phyloP scores from a whole-genome alignment of 192 early-diverging fungal species.

The Endogone sp. region DNA sequence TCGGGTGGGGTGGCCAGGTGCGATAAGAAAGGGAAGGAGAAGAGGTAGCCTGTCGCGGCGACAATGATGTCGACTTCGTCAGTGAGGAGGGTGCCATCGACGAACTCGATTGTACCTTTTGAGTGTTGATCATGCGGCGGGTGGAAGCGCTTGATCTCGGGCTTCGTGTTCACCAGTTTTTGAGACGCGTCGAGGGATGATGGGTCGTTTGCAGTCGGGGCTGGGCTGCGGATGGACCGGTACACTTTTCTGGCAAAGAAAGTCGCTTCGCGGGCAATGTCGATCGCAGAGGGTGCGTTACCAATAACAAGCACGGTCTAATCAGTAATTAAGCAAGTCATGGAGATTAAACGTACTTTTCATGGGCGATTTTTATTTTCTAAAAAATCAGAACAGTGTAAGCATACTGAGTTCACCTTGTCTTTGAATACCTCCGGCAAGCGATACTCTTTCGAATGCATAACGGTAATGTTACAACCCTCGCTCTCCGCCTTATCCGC shows the following conservation, averaged over 20 bases:
- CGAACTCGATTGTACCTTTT: slow-evolving; percentile 19
- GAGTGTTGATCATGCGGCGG: slow-evolving; percentile 12
- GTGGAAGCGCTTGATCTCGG: not conserved
- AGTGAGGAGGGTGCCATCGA: slow-evolving; percentile 22
- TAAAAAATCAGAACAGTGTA: not conserved
- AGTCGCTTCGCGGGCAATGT: slow-evolving; percentile 44
- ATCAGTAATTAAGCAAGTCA: not conserved
- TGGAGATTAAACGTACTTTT: too few relatives aligned
- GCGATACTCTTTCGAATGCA: slow-evolving; percentile 33
- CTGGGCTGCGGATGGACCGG: slow-evolving; percentile 29
- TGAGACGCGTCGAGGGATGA: not conserved
- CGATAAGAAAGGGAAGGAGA: slow-evolving; percentile 53
- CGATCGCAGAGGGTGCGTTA: slow-evolving; percentile 44
- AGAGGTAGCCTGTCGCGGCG: slow-evolving; percentile 65
- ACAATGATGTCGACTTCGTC: slow-evolving; percentile 45
- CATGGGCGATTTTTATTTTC: too few relatives aligned
- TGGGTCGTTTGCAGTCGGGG: too few relatives aligned
- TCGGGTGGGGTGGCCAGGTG: slow-evolving; percentile 4
- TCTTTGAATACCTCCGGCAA: slow-evolving; percentile 22
- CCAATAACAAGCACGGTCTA: slow-evolving; percentile 51
- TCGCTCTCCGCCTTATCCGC: not conserved
- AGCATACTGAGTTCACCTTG: slow-evolving; percentile 17
- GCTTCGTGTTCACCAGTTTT: not conserved
- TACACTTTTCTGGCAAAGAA: slow-evolving; percentile 30
- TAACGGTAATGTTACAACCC: slow-evolving; percentile 1